Evolutionary conservation across 1,284 basidiomycete genomes (phyloP).

Genomic region (Sporisorium reilianum): DNA sequence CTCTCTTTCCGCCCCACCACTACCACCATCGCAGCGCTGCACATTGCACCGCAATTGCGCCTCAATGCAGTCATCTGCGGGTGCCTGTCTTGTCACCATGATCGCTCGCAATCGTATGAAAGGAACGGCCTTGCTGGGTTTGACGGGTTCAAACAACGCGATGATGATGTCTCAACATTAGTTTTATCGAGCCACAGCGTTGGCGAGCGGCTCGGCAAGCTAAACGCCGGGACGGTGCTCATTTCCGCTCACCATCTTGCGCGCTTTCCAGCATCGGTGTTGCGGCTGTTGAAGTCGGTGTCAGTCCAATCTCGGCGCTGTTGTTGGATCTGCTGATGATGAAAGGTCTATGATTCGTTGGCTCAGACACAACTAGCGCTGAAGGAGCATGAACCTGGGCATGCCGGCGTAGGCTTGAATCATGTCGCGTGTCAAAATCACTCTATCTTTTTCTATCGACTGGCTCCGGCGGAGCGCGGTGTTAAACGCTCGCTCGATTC

Average conservation of each 20-base stretch:
- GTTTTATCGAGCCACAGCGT: constrained; percentile 1
- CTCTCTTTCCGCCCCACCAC: background rate
- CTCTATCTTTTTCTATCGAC: background rate
- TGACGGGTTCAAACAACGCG: background rate
- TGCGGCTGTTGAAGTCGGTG: no score
- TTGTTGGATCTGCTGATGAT: no score
- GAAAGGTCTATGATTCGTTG: no score
- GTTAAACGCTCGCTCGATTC: background rate
- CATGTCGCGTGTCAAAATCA: no score
- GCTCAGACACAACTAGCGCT: background rate
- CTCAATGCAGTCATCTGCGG: background rate
- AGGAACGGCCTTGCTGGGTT: background rate
- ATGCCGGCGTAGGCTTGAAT: no score
- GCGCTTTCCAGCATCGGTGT: background rate
- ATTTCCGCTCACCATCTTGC: background rate
- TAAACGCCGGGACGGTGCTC: constrained; percentile 1
- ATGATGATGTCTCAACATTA: background rate
- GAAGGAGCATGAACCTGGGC: no score
- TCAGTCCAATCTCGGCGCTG: no score
- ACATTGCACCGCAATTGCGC: background rate
- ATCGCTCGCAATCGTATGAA: background rate
- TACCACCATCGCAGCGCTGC: background rate
- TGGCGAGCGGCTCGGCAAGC: constrained; percentile 4
- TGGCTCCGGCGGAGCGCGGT: background rate
- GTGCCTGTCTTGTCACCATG: background rate